phyloP scores from a whole-genome alignment of 257 asterid species.

The Solanum tarapatanum region DNA sequence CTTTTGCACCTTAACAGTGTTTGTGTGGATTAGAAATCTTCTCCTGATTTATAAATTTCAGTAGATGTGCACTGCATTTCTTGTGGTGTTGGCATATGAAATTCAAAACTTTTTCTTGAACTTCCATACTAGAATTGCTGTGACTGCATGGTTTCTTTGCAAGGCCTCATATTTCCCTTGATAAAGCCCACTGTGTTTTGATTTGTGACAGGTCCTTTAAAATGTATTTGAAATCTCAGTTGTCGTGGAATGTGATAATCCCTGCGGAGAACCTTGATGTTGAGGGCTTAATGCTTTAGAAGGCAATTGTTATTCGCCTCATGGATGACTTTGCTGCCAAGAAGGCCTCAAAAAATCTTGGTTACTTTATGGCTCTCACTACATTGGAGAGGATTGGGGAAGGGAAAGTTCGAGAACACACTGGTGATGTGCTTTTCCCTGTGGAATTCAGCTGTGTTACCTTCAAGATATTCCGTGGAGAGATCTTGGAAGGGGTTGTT shows the following conservation, averaged over 20 bases:
- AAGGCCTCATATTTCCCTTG: not conserved
- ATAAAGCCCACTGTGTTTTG: not conserved
- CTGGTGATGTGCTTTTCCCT: not conserved
- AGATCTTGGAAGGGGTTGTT: constrained; percentile 54
- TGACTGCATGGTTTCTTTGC: not conserved
- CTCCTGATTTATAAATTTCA: not conserved
- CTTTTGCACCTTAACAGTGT: not conserved
- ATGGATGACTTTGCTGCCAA: not conserved
- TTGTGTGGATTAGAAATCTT: not conserved
- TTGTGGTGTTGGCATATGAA: not conserved
- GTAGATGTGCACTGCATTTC: not conserved
- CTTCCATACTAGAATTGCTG: not conserved
- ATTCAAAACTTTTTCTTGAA: not conserved
- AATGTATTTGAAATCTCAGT: constrained; percentile 51
- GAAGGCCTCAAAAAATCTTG: not conserved
- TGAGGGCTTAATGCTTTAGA: not conserved
- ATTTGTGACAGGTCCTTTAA: constrained; percentile 1
- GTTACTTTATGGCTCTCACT: not conserved
- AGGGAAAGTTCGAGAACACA: not conserved
- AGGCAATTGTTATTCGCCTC: not conserved
- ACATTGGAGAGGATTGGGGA: not conserved
- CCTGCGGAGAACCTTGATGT: constrained; percentile 26
- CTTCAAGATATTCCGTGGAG: constrained; percentile 1
- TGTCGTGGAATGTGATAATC: constrained; percentile 55
- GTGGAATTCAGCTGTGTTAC: not conserved